phyloP scores from a whole-genome alignment of 148 eudicot species.

The Silene conica region DNA sequence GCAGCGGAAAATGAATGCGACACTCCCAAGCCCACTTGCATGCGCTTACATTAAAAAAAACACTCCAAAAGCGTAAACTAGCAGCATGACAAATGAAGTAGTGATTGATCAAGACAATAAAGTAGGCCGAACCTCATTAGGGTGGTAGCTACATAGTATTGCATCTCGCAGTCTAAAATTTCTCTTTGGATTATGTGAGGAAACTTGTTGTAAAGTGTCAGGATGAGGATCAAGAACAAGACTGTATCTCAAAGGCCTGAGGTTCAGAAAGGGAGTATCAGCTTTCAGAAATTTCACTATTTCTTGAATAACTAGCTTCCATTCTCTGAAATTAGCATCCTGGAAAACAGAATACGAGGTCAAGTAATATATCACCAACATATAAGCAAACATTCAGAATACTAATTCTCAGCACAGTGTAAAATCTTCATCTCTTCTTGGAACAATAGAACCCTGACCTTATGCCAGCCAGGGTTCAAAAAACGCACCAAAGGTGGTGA shows the following conservation, averaged over 20 bases:
- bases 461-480: too few relatives aligned
- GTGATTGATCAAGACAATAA: slow-evolving; percentile 7
- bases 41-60: too few relatives aligned
- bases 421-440: too few relatives aligned
- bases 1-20: too few relatives aligned
- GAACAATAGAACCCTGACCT: too few relatives aligned
- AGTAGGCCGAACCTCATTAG: slow-evolving; percentile 58
- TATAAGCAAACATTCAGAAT: background rate
- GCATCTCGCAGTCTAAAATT: slow-evolving; percentile 74
- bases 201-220: slow-evolving; percentile 55
- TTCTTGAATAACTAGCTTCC: slow-evolving; percentile 94
- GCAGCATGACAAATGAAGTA: too few relatives aligned
- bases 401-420: too few relatives aligned
- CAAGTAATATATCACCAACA: slow-evolving; percentile 24
- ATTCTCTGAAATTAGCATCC: slow-evolving; percentile 89
- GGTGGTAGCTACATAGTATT: slow-evolving; percentile 75
- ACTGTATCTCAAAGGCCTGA: slow-evolving; percentile 90
- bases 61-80: too few relatives aligned
- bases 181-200: slow-evolving; percentile 41
- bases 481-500: too few relatives aligned
- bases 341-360: slow-evolving; percentile 35
- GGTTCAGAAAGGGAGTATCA: slow-evolving; percentile 82
- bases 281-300: slow-evolving; percentile 82
- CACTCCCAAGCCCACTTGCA: too few relatives aligned
- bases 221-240: slow-evolving; percentile 79